These are phyloP conservation scores for Exophiala viscosa DNA, from an alignment of 2,329 filamentous ascomycete genomes.

Conservation along the genomic window DNA sequence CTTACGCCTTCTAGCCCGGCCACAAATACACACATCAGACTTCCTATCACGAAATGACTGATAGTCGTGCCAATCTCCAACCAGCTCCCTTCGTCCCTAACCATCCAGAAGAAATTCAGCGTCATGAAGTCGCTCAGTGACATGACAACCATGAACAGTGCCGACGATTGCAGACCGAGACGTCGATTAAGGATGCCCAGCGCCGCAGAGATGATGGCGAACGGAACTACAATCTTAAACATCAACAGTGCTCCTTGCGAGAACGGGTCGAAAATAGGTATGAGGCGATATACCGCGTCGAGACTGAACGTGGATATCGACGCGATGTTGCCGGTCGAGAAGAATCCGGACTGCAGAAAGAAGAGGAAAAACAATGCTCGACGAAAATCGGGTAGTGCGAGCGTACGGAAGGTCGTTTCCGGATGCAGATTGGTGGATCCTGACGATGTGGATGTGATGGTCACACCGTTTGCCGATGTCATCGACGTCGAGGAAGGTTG, in stretches of 20 bases:
- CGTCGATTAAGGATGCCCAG: constrained; percentile 87
- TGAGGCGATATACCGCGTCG: constrained; percentile 79
- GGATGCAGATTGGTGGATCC: constrained; percentile 33
- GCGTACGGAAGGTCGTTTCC: constrained; percentile 53
- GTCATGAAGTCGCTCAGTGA: constrained; percentile 87
- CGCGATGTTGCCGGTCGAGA: constrained; percentile 93
- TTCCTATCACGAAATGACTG: constrained; percentile 91
- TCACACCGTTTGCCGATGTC: constrained; percentile 10
- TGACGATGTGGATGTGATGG: constrained; percentile 27
- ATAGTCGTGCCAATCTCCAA: constrained; percentile 96
- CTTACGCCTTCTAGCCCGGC: constrained; percentile 81
- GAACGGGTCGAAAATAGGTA: constrained; percentile 92
- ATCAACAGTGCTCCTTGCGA: constrained; percentile 82
- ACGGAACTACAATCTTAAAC: constrained; percentile 88
- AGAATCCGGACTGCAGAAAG: constrained; percentile 91
- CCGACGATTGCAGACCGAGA: constrained; percentile 78
- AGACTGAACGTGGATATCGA: constrained; percentile 91
- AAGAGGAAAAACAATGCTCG: constrained; percentile 94
- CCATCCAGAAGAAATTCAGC: constrained; percentile 95
- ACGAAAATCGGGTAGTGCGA: constrained; percentile 78
- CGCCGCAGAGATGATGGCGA: constrained; percentile 86
- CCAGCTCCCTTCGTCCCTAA: constrained; percentile 95
- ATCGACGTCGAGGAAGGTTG: constrained; percentile 10
- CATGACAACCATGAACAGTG: constrained; percentile 93
- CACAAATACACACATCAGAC: constrained; percentile 84